Evolutionary conservation across 495 filamentous ascomycete genomes (phyloP).

Genomic region (Podospora pseudocomata): DNA sequence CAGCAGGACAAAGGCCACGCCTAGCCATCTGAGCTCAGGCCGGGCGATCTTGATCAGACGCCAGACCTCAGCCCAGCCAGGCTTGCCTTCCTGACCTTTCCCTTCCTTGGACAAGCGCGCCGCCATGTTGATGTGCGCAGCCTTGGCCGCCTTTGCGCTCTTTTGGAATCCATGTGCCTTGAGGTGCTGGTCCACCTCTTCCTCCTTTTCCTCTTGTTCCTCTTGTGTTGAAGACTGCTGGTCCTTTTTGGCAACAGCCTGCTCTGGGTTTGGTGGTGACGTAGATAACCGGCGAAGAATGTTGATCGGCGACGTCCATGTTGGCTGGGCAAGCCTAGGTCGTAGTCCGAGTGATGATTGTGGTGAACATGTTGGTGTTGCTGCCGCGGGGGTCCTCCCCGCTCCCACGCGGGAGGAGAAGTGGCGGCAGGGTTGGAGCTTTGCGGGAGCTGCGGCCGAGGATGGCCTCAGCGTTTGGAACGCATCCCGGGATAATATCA

Average conservation of each 20-base stretch:
- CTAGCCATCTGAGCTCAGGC: slow-evolving; percentile 77
- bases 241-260: slow-evolving; percentile 3
- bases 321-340: slow-evolving; percentile 10
- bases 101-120: slow-evolving; percentile 83
- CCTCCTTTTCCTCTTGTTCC: slow-evolving; percentile 12
- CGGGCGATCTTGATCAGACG: slow-evolving; percentile 83
- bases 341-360: not conserved
- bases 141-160: slow-evolving; percentile 75
- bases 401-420: slow-evolving; percentile 14
- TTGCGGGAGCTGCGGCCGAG: not conserved
- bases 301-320: slow-evolving; percentile 25
- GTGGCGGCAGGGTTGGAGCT: slow-evolving; percentile 13
- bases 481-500: not conserved
- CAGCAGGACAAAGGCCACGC: slow-evolving; percentile 74
- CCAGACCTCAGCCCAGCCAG: slow-evolving; percentile 74
- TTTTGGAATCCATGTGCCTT: slow-evolving; percentile 32
- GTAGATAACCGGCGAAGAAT: slow-evolving; percentile 32
- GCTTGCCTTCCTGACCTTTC: slow-evolving; percentile 56
- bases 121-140: slow-evolving; percentile 84
- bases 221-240: slow-evolving; percentile 1
- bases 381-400: slow-evolving; percentile 11
- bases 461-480: not conserved
- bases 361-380: slow-evolving; percentile 7
- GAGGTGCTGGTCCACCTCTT: slow-evolving; percentile 26
- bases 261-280: slow-evolving; percentile 16